These are phyloP conservation scores for Fusarium paranaense DNA, from an alignment of 2,329 filamentous ascomycete genomes.

Conservation along the genomic window DNA sequence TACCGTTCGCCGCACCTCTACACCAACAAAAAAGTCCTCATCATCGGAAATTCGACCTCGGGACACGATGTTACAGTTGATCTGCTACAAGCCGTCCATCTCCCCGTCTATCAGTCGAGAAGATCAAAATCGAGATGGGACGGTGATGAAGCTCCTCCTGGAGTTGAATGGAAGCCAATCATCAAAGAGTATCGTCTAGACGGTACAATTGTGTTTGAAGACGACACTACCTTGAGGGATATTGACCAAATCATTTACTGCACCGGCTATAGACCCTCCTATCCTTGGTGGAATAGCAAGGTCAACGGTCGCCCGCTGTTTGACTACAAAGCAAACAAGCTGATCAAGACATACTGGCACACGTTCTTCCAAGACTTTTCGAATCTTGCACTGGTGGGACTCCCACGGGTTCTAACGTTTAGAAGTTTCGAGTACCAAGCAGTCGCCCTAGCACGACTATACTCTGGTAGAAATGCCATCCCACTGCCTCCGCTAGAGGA, in stretches of 20 bases:
- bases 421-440: conserved; percentile 68
- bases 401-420: conserved; percentile 64
- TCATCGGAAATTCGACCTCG: conserved; percentile 59
- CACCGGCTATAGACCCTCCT: conserved; percentile 57
- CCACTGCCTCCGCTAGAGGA: conserved; percentile 53
- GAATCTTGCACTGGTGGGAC: conserved; percentile 62
- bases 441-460: conserved; percentile 63
- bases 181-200: conserved; percentile 57
- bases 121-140: conserved; percentile 64
- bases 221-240: conserved; percentile 50
- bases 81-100: conserved; percentile 49
- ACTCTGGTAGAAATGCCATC: conserved; percentile 53
- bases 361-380: conserved; percentile 62
- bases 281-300: conserved; percentile 61
- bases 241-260: conserved; percentile 57
- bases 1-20: conserved; percentile 55
- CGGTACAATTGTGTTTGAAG: conserved; percentile 57
- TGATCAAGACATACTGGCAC: conserved; percentile 62
- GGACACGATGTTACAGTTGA: conserved; percentile 55
- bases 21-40: conserved; percentile 49
- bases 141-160: conserved; percentile 57
- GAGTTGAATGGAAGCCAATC: conserved; percentile 66
- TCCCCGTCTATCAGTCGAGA: conserved; percentile 64
- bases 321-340: conserved; percentile 59
- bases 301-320: conserved; percentile 60